Evolutionary conservation across 2,329 filamentous ascomycete genomes (phyloP).

Genomic region (Clonostachys byssicola): DNA sequence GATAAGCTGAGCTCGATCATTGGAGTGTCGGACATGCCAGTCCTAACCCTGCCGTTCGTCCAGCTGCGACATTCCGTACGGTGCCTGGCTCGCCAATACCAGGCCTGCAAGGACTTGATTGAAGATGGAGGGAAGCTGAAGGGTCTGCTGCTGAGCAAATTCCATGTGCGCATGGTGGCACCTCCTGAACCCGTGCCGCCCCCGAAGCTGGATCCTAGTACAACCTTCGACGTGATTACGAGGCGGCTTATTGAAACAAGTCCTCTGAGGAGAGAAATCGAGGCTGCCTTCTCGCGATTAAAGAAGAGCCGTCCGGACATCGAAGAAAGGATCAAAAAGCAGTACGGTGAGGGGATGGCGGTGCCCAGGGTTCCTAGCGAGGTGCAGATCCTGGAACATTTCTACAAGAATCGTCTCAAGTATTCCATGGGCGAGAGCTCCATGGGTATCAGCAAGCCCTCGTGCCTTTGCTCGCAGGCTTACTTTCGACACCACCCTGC

Average conservation of each 20-base stretch:
- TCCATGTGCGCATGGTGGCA: too few relatives aligned
- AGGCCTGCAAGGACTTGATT: too few relatives aligned
- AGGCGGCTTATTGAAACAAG: neutral
- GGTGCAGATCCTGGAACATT: slow-evolving; percentile 41
- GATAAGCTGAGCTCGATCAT: too few relatives aligned
- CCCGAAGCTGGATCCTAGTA: neutral
- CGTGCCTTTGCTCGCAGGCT: slow-evolving; percentile 42
- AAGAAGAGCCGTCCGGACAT: too few relatives aligned
- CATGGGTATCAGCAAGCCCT: slow-evolving; percentile 46
- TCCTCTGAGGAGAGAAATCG: slow-evolving; percentile 7
- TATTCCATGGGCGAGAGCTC: slow-evolving; percentile 35
- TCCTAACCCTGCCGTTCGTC: too few relatives aligned
- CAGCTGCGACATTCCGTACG: too few relatives aligned
- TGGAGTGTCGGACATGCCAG: too few relatives aligned
- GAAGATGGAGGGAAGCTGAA: too few relatives aligned
- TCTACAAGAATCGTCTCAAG: slow-evolving; percentile 19
- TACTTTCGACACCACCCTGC: slow-evolving; percentile 36
- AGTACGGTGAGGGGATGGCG: slow-evolving; percentile 15
- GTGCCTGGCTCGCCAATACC: too few relatives aligned
- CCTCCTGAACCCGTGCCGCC: too few relatives aligned
- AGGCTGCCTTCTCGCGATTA: neutral
- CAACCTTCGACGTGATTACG: neutral
- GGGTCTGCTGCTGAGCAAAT: too few relatives aligned
- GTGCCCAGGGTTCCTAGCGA: slow-evolving; percentile 35
- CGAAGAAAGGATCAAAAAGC: too few relatives aligned